Conservation (phyloP, 352 stramenopile species). For the Plasmopara viticola region DNA sequence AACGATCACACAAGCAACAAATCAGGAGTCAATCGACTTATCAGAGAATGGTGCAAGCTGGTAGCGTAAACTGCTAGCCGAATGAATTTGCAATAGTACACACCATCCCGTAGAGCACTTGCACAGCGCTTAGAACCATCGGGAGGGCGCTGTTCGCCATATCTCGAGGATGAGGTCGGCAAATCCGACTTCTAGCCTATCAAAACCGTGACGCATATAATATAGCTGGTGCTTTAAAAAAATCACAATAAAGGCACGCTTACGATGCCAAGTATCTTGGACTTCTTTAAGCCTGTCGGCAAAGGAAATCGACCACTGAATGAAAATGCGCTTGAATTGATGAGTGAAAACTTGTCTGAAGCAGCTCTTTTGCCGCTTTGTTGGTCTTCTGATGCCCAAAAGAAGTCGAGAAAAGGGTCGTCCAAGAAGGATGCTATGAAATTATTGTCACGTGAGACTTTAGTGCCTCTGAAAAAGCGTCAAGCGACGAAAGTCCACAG, state of each 20-base stretch:
- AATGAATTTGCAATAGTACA: constrained; percentile 7
- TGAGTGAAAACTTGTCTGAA: neutral
- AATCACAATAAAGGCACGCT: neutral
- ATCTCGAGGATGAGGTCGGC: neutral
- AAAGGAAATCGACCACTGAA: constrained; percentile 6
- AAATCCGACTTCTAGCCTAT: neutral
- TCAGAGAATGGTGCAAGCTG: neutral
- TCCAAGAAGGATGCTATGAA: neutral
- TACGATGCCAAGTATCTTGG: constrained; percentile 22
- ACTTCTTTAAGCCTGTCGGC: constrained; percentile 23
- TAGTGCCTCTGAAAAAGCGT: constrained; percentile 3
- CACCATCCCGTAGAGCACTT: constrained; percentile 62
- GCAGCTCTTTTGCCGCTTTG: constrained; percentile 2
- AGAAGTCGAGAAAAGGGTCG: constrained; percentile 1
- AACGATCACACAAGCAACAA: neutral
- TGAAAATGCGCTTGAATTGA: neutral
- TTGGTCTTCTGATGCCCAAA: neutral
- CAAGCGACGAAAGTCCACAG: neutral
- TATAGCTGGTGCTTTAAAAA: neutral
- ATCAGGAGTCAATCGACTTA: constrained; percentile 4
- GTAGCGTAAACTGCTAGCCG: neutral
- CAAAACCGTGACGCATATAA: neutral
- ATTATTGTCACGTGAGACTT: constrained; percentile 1
- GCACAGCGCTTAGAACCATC: constrained; percentile 46
- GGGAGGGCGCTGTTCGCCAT: constrained; percentile 30